Base-by-base conservation (phyloP, 768 basidiomycete genomes). In the Rhodotorula kratochvilovae region DNA sequence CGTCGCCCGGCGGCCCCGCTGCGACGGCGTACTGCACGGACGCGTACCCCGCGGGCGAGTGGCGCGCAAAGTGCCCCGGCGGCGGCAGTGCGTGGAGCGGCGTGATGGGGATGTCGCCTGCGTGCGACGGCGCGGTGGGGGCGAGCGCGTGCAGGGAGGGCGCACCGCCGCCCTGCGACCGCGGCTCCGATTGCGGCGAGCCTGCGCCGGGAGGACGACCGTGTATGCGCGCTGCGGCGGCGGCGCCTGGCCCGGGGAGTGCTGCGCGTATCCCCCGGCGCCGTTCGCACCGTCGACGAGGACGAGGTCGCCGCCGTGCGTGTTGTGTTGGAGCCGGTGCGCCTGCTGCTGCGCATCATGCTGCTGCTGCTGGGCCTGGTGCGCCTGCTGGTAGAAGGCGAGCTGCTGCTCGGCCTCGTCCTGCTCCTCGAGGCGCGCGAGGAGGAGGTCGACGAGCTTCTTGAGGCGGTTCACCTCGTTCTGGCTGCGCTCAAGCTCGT, bases 371-470 rank as follows among this genome's bases (percentile, higher is more conserved):
- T 54, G 53, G 10, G 12, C 27, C 27, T 51, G 54, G 7, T 10
- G 31, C 7, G 39, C 42, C 29, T 23, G 53, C 29, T 45, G 36
- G 31, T 43, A 11, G 46, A 29, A 35, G 7, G 31, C 25, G 11
- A 19, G 12, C 36, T 71, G 54, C 19, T 59, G 36, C 29, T 59
- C 58, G 15, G 58, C 58, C 42, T 55, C 55, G 57, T 71, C 65
- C 46, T 71, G 70, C 55, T 71, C 65, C 35, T 71, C 70, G 46
- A 72, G 67, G 19, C 58, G 42, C 6, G 63, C 67, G 54, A 66
- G 54, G 33, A 73, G 67, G 27, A 73, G 48, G 67, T 68, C 72
- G 72, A 73, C 72, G 33, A 73, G 67, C 35, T 65, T 61, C 56
- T 66, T 66, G 42, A 73, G 42, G 5, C 72, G 59, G 5, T 61